Conservation (phyloP, 2,329 filamentous ascomycete genomes). For the Xylariaceae sp. region DNA sequence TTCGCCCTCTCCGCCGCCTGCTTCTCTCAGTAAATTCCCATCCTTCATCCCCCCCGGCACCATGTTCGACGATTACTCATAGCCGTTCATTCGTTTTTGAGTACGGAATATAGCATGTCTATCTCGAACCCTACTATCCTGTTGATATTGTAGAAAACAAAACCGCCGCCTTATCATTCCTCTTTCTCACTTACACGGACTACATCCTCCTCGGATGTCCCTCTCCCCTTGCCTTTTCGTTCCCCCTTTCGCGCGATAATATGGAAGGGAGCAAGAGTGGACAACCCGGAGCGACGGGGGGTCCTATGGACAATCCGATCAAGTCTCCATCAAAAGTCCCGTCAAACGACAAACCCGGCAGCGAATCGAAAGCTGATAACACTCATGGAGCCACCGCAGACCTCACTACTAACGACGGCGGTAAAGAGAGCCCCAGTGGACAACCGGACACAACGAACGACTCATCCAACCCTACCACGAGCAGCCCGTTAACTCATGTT, state of each 20-base stretch:
- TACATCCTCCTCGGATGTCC: not conserved
- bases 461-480: not conserved
- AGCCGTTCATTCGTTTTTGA: not conserved
- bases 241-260: not conserved
- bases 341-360: not conserved
- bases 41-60: not conserved
- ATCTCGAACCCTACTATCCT: not conserved
- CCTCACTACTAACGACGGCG: not conserved
- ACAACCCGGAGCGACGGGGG: not conserved
- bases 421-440: not conserved
- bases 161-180: not conserved
- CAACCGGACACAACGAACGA: not conserved
- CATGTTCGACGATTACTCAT: not conserved
- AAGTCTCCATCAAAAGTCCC: not conserved
- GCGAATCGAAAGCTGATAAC: not conserved
- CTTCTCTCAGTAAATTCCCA: not conserved
- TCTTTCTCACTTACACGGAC: not conserved
- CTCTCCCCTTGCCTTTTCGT: not conserved
- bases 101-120: not conserved
- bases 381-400: not conserved
- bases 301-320: not conserved
- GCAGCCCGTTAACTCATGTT: not conserved
- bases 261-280: conserved; percentile 6
- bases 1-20: not conserved
- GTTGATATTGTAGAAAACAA: not conserved